These are phyloP conservation scores for Helianthus annuus DNA, from an alignment of 129 eudicot species.

Conservation along the genomic window HanXRQr2.0-SUNRISE NC_035447.2:81929617-81930116, in stretches of 20 bases:
- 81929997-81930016: slow-evolving; percentile 36
- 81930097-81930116: slow-evolving; percentile 6
- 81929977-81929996: slow-evolving; percentile 24
- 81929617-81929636: too few species aligned
- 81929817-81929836: too few species aligned
- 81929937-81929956: slow-evolving; percentile 34
- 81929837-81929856: slow-evolving; percentile 36
- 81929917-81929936: slow-evolving; percentile 39
- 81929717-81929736: too few species aligned
- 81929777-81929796: too few species aligned
- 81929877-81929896: slow-evolving; percentile 40
- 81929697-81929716: too few species aligned
- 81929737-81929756: too few species aligned
- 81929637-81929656: too few species aligned
- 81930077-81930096: slow-evolving; percentile 32
- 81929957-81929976: slow-evolving; percentile 18
- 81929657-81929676: too few species aligned
- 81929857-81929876: slow-evolving; percentile 34
- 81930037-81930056: slow-evolving; percentile 33
- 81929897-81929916: slow-evolving; percentile 42
- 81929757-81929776: too few species aligned
- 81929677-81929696: too few species aligned
- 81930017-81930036: slow-evolving; percentile 23
- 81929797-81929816: too few species aligned
- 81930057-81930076: slow-evolving; percentile 35